Evolutionary conservation across 108 stramenopile genomes (phyloP), one percentile per base, ranked within the genome.

Genomic region (Cyclotella kingstonii): DNA sequence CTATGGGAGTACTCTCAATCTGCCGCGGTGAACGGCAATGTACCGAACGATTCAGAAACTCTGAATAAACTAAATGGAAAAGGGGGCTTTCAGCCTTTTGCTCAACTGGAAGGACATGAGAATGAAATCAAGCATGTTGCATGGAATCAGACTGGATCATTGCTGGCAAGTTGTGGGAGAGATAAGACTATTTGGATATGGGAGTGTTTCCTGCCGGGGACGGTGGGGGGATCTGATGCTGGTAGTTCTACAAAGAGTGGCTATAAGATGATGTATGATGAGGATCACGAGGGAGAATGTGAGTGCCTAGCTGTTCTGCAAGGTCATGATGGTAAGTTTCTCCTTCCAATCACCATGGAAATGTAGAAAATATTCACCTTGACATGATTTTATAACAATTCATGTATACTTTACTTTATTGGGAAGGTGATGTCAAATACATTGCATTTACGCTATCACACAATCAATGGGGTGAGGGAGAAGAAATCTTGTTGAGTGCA

Each of bases 101-200:
- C 95, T 2, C 83, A 91, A 74, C 63, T 96, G 19, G 95, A 96
- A 77, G 95, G 95, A 26, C 95, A 96, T 72, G 95, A 96, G 25
- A 84, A 74, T 53, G 95, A 97, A 83, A 85, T 95, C 38, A 98
- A 98, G 55, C 71, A 80, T 57, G 81, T 96, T 0, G 70, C 82
- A 7, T 99, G 95, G 94, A 97, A 89, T 76, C 54, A 72, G 4
- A 93, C 89, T 5, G 98, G 95, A 5, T 75, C 81, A 0, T 56
- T 94, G 18, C 65, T 99, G 30, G 98, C 98, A 5, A 96, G 93
- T 25, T 97, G 96, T 60, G 90, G 95, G 15, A 77, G 97, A n/a
- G 97, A 98, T 74, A 99, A 99, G 62, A 90, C 85, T 35, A 91
- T 99, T 39, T 99, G 98, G 98, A 72, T 99, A 40, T 99, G 97